Base-by-base conservation (phyloP, 306 rosid genomes). In the Arachis stenosperma region DNA sequence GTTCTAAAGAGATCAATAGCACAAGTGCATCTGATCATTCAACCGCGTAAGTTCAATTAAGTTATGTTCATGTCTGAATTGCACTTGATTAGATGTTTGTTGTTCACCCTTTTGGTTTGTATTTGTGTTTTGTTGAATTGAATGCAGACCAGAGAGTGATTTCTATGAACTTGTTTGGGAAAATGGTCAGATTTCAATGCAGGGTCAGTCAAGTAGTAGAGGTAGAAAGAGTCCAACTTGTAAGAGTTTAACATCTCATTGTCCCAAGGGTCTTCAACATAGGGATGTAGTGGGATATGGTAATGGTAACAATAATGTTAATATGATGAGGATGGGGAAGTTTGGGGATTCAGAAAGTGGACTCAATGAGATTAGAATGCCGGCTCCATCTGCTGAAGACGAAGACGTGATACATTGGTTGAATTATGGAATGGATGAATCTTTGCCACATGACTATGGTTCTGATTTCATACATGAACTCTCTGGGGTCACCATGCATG, bases 131-230 rank as follows among this genome's bases (percentile, higher is more conserved):
- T 61, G 22, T 73, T 82, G 73, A 61, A 69, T 75, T 82, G 65
- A 66, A 81, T 81, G 90, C 90, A 92, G 96, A 65, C 81, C 83
- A 9, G 80, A 69, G 61, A 86, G 71, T 79, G 96, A 90, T 72
- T 82, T 89, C 78, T 78, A 83, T 65, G 96, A 92, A 85, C 86
- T 89, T 14, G 89, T 92, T 55, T 92, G 92, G 92, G 87, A 85
- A 67, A 88, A 86, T 81, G 96, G 92, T 14, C 96, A 88, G 75
- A 70, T 89, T 84, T 67, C 84, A 82, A 60, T 79, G 87, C 90
- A 83, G 74, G 96, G 88, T 36, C 97, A 84, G 78, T 81, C 93
- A 70, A 82, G 78, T 73, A 82, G 78, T 73, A 86, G 79, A 81
- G 77, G 73, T 51, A 85, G 81, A 82, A 89, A 68, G 75, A 86